phyloP scores from a whole-genome alignment of 2,329 filamentous ascomycete genomes.

The Aspergillus felis region DNA sequence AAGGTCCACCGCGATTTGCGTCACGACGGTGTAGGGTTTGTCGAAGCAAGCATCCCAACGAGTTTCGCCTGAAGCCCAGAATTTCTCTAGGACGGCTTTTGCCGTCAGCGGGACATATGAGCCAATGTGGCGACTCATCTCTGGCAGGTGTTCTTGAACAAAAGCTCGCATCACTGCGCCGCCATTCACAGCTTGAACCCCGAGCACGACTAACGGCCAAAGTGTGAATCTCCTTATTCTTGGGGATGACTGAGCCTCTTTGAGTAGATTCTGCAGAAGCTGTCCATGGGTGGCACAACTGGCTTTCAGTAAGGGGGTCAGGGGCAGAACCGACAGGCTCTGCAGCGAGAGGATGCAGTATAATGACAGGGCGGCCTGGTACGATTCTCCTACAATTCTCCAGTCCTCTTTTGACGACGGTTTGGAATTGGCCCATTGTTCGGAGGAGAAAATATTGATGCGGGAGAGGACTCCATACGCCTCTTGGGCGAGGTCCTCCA shows the following conservation, averaged over 20 bases:
- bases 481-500: conserved; percentile 9
- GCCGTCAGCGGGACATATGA: conserved; percentile 30
- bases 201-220: conserved; percentile 38
- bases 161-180: conserved; percentile 21
- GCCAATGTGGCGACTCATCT: conserved; percentile 24
- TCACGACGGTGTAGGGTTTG: conserved; percentile 26
- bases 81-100: conserved; percentile 29
- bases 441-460: conserved; percentile 27
- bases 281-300: background rate
- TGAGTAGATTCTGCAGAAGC: conserved; percentile 12
- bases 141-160: conserved; percentile 21
- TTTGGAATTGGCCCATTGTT: conserved; percentile 28
- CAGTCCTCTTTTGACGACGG: conserved; percentile 20
- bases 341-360: conserved; percentile 39
- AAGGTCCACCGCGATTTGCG: conserved; percentile 11
- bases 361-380: conserved; percentile 29
- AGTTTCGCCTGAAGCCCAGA: conserved; percentile 30
- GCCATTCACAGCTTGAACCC: conserved; percentile 26
- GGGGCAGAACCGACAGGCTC: conserved; percentile 27
- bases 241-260: conserved; percentile 10
- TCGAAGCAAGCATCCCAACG: conserved; percentile 41
- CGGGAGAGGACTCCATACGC: conserved; percentile 21
- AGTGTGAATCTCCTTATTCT: conserved; percentile 23
- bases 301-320: conserved; percentile 7
- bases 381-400: conserved; percentile 27